Conservation (phyloP, 768 basidiomycete species). For the Pulveroboletus ravenelii region DNA sequence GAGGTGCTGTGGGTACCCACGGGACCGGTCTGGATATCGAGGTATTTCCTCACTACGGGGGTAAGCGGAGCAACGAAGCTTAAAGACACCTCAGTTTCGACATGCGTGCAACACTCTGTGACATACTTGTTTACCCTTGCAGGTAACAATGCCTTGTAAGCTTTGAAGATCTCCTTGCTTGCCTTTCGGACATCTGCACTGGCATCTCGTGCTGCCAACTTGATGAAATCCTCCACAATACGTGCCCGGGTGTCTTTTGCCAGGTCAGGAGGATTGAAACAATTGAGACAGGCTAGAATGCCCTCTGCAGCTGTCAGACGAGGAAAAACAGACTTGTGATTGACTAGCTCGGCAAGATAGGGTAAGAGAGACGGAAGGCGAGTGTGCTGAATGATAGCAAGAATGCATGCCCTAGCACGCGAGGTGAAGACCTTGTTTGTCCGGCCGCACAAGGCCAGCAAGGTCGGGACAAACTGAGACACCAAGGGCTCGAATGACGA, state of each 20-base stretch:
- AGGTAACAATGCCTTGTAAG: slow-evolving; percentile 69
- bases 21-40: slow-evolving; percentile 41
- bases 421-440: slow-evolving; percentile 75
- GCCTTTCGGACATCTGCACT: slow-evolving; percentile 70
- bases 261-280: slow-evolving; percentile 74
- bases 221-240: slow-evolving; percentile 70
- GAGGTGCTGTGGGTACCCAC: background rate
- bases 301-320: slow-evolving; percentile 65
- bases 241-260: slow-evolving; percentile 62
- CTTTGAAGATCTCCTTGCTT: slow-evolving; percentile 68
- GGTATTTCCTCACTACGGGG: slow-evolving; percentile 72
- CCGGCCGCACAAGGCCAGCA: slow-evolving; percentile 63
- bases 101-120: background rate
- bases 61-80: slow-evolving; percentile 74
- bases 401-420: slow-evolving; percentile 59
- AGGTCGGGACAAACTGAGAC: slow-evolving; percentile 59
- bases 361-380: slow-evolving; percentile 62
- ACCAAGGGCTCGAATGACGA: slow-evolving; percentile 63
- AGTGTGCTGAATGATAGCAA: slow-evolving; percentile 58
- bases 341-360: slow-evolving; percentile 49
- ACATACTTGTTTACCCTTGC: slow-evolving; percentile 60
- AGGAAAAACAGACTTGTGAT: slow-evolving; percentile 65
- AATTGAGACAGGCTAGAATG: slow-evolving; percentile 61
- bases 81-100: slow-evolving; percentile 6
- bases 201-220: slow-evolving; percentile 61